These are phyloP conservation scores for Penicillium freii DNA, from an alignment of 2,329 filamentous ascomycete species.

Conservation along the genomic window DNA sequence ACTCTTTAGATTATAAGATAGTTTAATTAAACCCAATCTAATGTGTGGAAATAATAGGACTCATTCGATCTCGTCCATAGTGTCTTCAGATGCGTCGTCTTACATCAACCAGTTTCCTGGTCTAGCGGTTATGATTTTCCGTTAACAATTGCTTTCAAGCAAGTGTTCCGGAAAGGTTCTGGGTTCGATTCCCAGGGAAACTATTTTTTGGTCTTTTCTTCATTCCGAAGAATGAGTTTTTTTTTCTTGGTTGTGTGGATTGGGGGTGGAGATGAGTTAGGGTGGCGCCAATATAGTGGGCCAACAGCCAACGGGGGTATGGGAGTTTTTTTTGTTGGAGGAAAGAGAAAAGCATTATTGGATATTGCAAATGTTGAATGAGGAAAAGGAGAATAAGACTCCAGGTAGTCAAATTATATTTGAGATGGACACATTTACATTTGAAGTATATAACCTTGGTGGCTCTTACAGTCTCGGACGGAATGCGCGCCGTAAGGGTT, in stretches of 20 bases:
- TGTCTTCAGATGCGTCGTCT: rapidly evolving
- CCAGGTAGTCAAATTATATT: background rate
- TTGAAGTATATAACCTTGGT: background rate
- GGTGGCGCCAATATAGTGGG: background rate
- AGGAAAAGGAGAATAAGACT: background rate
- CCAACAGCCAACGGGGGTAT: background rate
- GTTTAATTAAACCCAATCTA: background rate
- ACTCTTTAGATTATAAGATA: background rate
- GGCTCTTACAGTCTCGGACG: conserved; percentile 50
- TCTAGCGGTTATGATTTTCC: conserved; percentile 16
- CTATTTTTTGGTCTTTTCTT: background rate
- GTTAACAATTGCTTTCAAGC: conserved; percentile 9
- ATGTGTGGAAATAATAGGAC: background rate
- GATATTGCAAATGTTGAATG: background rate
- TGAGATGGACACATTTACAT: background rate
- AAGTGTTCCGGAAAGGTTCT: conserved; percentile 14
- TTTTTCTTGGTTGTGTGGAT: background rate
- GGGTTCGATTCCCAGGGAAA: conserved; percentile 15
- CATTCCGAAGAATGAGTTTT: background rate
- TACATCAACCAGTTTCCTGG: conserved; percentile 9
- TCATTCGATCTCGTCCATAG: background rate
- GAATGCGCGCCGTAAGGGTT: conserved; percentile 48
- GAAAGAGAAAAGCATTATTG: background rate
- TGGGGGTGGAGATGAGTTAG: background rate
- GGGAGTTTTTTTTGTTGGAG: background rate